Evolutionary conservation across 2,329 filamentous ascomycete genomes (phyloP).

Genomic region (Venturia aucupariae): DNA sequence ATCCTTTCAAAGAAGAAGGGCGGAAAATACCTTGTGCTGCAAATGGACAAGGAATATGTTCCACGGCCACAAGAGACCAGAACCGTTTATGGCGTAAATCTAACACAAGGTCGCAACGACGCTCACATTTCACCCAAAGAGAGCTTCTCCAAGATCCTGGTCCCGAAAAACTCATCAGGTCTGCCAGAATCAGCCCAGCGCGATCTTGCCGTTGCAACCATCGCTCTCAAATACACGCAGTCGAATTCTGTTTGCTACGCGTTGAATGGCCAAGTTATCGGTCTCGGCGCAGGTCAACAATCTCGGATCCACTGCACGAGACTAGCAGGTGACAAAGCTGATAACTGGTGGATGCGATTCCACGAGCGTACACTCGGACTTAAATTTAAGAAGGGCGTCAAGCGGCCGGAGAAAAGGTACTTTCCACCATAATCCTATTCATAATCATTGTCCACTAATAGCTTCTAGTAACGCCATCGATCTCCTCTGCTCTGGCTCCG

Average conservation of each 20-base stretch:
- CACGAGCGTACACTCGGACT: conserved; percentile 78
- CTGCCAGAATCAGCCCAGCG: conserved; percentile 75
- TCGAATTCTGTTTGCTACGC: conserved; percentile 99
- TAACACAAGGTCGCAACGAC: conserved; percentile 90
- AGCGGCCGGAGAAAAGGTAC: conserved; percentile 78
- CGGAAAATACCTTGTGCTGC: conserved; percentile 88
- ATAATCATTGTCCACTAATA: background rate
- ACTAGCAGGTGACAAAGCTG: conserved; percentile 92
- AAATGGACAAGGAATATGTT: conserved; percentile 83
- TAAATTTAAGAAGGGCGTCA: conserved; percentile 96
- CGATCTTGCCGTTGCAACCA: conserved; percentile 89
- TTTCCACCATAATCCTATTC: background rate
- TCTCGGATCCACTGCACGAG: conserved; percentile 97
- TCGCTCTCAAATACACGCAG: conserved; percentile 97
- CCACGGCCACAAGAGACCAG: conserved; percentile 68
- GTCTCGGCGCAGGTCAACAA: conserved; percentile 92
- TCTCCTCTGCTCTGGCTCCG: conserved; percentile 80
- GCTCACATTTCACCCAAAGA: conserved; percentile 68
- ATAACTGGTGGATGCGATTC: conserved; percentile 99
- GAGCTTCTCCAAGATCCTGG: conserved; percentile 78
- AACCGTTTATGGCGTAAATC: conserved; percentile 80
- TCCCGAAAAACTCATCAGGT: conserved; percentile 49
- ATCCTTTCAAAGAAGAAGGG: conserved; percentile 98
- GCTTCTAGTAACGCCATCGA: conserved; percentile 74
- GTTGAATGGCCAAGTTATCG: conserved; percentile 84